Evolutionary conservation across 805 yeast species (phyloP), one percentile per base, ranked within the genome.

Genomic region (Lipomyces spencermartinsiae): DNA sequence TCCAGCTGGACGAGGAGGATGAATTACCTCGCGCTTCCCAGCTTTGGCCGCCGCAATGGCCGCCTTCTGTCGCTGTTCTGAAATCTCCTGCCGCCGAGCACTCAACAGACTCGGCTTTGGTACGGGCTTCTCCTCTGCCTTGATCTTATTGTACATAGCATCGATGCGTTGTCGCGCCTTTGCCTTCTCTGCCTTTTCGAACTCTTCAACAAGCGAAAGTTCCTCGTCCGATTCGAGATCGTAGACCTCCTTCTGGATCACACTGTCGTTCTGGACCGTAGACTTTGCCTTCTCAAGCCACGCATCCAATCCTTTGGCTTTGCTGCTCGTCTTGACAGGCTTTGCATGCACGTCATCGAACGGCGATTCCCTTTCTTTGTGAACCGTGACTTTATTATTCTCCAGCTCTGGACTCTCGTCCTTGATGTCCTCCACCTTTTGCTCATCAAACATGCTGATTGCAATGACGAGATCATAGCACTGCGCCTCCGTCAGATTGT

Each of bases 401-500:
- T 10, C 5, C n/a, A 9, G 7, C 19, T 53, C 56, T 2, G 19
- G 34, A 31, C 34, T 53, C 33, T 53, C 56, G 56, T 16, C 9
- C 34, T 53, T 25, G n/a, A 9, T 31, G 14, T 53, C n/a, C 56
- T 53, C 34, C 56, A 14, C 34, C 33, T 16, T 10, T 31, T 25
- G 56, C 56, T 25, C 55, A 22, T 65, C 64, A 58, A 61, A 65
- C 49, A 57, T 39, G n/a, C 62, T 65, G 37, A 65, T 56, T 8
- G 68, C 68, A 16, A 58, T 35, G 49, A 92, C 76, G 46, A 93
- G 84, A 60, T 87, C 89, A 29, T 83, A 80, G 4, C 90, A 80
- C 75, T 93, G 97, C 56, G 86, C 85, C 34, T 84, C 87, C 0
- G 88, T 83, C 57, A 94, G 80, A 75, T 87, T 91, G 75, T 89